Conservation (phyloP, 2,329 filamentous ascomycete species). For the Daldinia sp. region DNA sequence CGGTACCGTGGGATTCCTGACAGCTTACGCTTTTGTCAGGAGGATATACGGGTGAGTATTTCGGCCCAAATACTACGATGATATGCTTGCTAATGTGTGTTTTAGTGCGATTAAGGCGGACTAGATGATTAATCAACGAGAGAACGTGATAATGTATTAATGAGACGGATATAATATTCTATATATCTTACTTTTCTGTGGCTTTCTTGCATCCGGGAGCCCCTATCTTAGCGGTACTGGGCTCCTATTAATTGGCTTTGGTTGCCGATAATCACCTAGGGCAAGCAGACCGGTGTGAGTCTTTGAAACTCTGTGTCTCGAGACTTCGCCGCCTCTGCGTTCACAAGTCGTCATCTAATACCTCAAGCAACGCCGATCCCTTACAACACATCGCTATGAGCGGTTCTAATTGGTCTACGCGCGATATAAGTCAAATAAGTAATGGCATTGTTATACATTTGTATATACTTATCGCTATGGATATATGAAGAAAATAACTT, state of each 20-base stretch:
- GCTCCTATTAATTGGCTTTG: background rate
- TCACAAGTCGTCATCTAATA: background rate
- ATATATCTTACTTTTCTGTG: conserved; percentile 3
- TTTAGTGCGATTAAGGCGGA: conserved; percentile 62
- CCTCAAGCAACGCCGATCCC: background rate
- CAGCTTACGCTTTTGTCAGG: conserved; percentile 83
- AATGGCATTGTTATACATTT: conserved; percentile 19
- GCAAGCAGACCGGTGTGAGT: background rate
- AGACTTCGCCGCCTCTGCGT: background rate
- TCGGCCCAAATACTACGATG: background rate
- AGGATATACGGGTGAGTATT: conserved; percentile 77
- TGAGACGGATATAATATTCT: conserved; percentile 31
- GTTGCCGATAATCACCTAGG: background rate
- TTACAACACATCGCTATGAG: background rate
- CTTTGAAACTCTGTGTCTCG: background rate
- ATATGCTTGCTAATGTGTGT: conserved; percentile 24
- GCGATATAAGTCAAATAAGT: background rate
- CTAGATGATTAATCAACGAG: conserved; percentile 41
- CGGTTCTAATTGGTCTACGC: background rate
- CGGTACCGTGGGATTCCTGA: conserved; percentile 85
- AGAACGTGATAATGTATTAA: conserved; percentile 33
- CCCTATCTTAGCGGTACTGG: background rate
- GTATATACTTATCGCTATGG: conserved; percentile 19
- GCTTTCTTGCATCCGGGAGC: background rate
- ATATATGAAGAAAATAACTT: conserved; percentile 5